Base-by-base conservation (phyloP, 768 basidiomycete species). In the Tubosaeta brunneosetosa region DNA sequence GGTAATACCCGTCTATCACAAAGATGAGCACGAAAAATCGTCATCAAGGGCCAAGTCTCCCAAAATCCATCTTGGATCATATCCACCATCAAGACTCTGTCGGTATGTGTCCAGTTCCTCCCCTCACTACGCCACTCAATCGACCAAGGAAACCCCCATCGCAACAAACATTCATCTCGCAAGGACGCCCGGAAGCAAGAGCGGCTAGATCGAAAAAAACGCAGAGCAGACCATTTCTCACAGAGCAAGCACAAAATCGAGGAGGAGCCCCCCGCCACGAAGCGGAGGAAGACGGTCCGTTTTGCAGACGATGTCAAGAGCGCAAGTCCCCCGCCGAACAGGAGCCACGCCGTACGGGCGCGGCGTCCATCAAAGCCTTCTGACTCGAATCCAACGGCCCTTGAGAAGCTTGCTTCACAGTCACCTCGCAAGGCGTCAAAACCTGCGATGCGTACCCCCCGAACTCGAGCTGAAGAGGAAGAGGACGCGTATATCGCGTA, bases 401-500 rank as follows among this genome's bases (percentile, higher is more conserved):
- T 74, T 11, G 72, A 74, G 45, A 75, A 66, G 53, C 66, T 73
- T 19, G 64, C 52, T 0, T 57, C 52, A 4, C 61, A 60, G 29
- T 52, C 66, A 36, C 47, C 48, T 1, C 49, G 57, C 40, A 50
- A 48, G 47, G 40, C 47, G 10, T 32, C 49, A 0, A 43, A 52
- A 29, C 37, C 36, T 0, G 44, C 50, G 9, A 44, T 47, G 0
- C 64, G 51, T 3, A 25, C 50, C 2, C 59, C 71, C 25, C 73
- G 67, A 25, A 68, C 68, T 6, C 72, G 65, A 31, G 70, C 72
- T 51, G 80, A 90, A 55, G 69, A 75, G 29, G 78, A 86, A 32
- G 94, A 98, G 60, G 93, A 94, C 61, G 77, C 79, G 0, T 91
- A 94, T 63, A 97, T 97, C 41, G 78, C 83, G 0, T 85, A 88